A percentile compares a stretch with the other conserved stretches of the same genome.
Conservation (phyloP, 2,329 filamentous ascomycete species). For the Emydomyces testavorans region DNA sequence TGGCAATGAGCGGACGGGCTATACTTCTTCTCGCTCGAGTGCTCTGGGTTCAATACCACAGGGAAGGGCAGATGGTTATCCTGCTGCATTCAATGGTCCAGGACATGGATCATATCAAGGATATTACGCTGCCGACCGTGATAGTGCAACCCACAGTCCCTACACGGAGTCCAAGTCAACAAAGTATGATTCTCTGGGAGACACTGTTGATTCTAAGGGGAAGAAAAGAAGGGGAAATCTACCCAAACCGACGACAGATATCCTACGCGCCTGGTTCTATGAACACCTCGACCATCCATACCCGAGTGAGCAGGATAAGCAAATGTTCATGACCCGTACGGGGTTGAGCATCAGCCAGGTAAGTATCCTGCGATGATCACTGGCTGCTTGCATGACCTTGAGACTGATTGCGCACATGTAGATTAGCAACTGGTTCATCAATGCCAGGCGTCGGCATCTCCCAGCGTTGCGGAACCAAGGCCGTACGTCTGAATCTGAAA, state of each 20-base stretch:
- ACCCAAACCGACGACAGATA: constrained; percentile 79
- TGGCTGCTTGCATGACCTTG: background rate
- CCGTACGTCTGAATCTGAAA: constrained; percentile 8
- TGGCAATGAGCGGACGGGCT: background rate
- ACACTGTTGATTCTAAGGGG: constrained; percentile 26
- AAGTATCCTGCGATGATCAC: constrained; percentile 14
- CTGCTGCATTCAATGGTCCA: constrained; percentile 6
- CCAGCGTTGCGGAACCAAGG: constrained; percentile 37
- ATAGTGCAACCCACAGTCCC: background rate
- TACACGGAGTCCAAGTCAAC: constrained; percentile 7
- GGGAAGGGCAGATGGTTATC: background rate
- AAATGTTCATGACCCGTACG: constrained; percentile 64
- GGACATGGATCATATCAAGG: constrained; percentile 9
- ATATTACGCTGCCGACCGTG: constrained; percentile 4
- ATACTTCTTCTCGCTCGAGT: constrained; percentile 3
- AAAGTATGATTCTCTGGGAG: constrained; percentile 7
- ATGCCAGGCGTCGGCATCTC: constrained; percentile 39
- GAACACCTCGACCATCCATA: constrained; percentile 71
- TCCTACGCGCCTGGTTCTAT: constrained; percentile 67
- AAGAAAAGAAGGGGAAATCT: constrained; percentile 66
- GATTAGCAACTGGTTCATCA: constrained; percentile 46
- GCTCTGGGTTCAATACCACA: background rate
- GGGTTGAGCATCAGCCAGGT: constrained; percentile 61
- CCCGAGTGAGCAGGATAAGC: constrained; percentile 78
- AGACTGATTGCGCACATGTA: constrained; percentile 18